A percentile compares a stretch with the other conserved stretches of the same genome.
Evolutionary conservation across 2,329 filamentous ascomycete species (phyloP).

Genomic region (Aspergillus sp.): DNA sequence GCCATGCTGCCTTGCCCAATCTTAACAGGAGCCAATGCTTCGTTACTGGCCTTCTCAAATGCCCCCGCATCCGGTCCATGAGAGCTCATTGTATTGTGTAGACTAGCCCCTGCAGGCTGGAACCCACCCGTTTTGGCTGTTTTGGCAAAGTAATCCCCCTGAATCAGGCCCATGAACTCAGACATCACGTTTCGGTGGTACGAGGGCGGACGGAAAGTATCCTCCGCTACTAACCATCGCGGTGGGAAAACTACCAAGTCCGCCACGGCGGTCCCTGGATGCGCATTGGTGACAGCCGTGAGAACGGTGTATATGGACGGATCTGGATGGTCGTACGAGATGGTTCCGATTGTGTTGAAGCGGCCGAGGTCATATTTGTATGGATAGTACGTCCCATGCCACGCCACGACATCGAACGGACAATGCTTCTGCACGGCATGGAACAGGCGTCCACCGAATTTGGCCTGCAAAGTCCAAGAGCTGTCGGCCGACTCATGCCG

Average conservation of each 20-base stretch:
- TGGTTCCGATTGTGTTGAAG: slow-evolving; percentile 39
- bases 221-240: slow-evolving; percentile 30
- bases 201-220: slow-evolving; percentile 42
- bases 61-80: background rate
- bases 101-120: background rate
- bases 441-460: slow-evolving; percentile 63
- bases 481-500: slow-evolving; percentile 51
- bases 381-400: slow-evolving; percentile 62
- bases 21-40: background rate
- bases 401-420: slow-evolving; percentile 70
- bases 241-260: slow-evolving; percentile 42
- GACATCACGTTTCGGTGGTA: slow-evolving; percentile 43
- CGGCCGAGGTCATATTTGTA: slow-evolving; percentile 44
- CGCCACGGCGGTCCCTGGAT: slow-evolving; percentile 28
- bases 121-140: background rate
- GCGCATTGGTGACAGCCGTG: slow-evolving; percentile 38
- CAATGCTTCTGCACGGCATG: slow-evolving; percentile 61
- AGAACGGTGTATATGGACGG: slow-evolving; percentile 42
- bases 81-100: background rate
- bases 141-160: slow-evolving; percentile 16
- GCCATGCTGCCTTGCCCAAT: background rate
- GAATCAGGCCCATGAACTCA: slow-evolving; percentile 40
- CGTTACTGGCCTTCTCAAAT: background rate
- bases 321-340: slow-evolving; percentile 40
- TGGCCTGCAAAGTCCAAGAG: slow-evolving; percentile 50